These are phyloP conservation scores for Pichia exigua DNA, from an alignment of 805 yeast species.

Conservation along the genomic window DNA sequence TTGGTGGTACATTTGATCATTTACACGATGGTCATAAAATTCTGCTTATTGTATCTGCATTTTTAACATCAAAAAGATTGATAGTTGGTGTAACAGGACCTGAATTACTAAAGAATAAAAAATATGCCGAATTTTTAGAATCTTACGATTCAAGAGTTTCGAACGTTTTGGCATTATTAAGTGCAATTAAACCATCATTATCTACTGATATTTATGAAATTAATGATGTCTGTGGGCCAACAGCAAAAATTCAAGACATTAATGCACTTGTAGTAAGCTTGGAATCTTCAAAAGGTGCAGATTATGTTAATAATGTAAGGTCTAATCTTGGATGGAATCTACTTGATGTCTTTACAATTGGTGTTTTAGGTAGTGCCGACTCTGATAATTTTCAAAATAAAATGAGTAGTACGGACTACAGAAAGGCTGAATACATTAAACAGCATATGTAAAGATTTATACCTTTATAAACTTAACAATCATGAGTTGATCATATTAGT, in stretches of 20 bases:
- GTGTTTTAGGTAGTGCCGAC: slow-evolving; percentile 54
- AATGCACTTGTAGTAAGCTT: slow-evolving; percentile 75
- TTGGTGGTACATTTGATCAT: slow-evolving; percentile 98
- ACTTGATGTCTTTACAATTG: slow-evolving; percentile 46
- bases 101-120: slow-evolving; percentile 64
- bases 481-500: background rate
- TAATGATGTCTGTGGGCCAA: slow-evolving; percentile 89
- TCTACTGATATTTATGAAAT: slow-evolving; percentile 51
- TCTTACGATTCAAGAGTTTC: slow-evolving; percentile 43
- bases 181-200: slow-evolving; percentile 38
- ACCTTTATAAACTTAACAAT: background rate
- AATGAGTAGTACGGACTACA: slow-evolving; percentile 75
- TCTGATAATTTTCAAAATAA: slow-evolving; percentile 51
- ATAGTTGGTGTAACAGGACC: slow-evolving; percentile 84
- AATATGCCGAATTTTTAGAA: slow-evolving; percentile 59
- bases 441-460: background rate
- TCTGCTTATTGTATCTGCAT: slow-evolving; percentile 64
- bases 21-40: slow-evolving; percentile 93
- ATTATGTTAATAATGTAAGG: slow-evolving; percentile 60
- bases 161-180: slow-evolving; percentile 43
- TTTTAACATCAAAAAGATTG: slow-evolving; percentile 43
- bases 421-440: slow-evolving; percentile 34
- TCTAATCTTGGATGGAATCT: slow-evolving; percentile 42
- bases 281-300: slow-evolving; percentile 75
- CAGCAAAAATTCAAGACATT: slow-evolving; percentile 65